Base-by-base conservation (phyloP, 2,329 filamentous ascomycete genomes). In the Diaporthe citrichinensis region DNA sequence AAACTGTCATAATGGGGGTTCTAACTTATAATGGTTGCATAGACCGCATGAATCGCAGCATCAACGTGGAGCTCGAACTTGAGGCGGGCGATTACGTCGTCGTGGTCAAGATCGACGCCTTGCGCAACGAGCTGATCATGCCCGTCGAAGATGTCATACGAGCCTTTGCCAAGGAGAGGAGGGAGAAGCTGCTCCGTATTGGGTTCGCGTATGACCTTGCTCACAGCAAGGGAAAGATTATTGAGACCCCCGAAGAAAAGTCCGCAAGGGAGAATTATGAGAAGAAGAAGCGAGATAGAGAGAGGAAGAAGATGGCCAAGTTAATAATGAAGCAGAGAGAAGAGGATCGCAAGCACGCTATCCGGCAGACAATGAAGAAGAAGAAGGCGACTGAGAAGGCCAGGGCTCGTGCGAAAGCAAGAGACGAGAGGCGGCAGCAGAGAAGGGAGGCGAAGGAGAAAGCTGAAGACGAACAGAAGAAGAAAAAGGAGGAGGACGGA, bases 121-220 rank as follows among this genome's bases (percentile, higher is more conserved):
- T 88, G 76, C 86, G 90, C 23, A 80, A 89, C 75, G 83, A 84
- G 2, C 78, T 79, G 2, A 68, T 82, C 4, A 79, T 84, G 14
- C 89, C 89, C 0, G 84, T 91, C 23, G 90, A 92, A 78, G 87
- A 91, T 1, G 88, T 92, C 1, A 86, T 92, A 34, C 89, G 89
- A 79, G 83, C 83, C 17, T 87, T 91, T 78, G 88, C 86, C 74
- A 81, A 84, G 67, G 79, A 82, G 2, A 86, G 89, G 17, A 91
- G 91, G 67, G 89, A 91, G 59, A 92, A 92, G 81, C 84, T 92
- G 2, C 86, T 89, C 1, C 88, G 90, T 53, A 88, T 92, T 8
- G 90, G 90, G 2, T 86, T 87, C 53, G 88, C 90, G 0, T 92
- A 92, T 76, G 90, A 92, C 78, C 79, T 92, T 8, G 90, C 90